A percentile compares a stretch with the other conserved stretches of the same genome.
These are phyloP conservation scores for Bassia scoparia DNA, from an alignment of 148 eudicot species.

Conservation along the genomic window DNA sequence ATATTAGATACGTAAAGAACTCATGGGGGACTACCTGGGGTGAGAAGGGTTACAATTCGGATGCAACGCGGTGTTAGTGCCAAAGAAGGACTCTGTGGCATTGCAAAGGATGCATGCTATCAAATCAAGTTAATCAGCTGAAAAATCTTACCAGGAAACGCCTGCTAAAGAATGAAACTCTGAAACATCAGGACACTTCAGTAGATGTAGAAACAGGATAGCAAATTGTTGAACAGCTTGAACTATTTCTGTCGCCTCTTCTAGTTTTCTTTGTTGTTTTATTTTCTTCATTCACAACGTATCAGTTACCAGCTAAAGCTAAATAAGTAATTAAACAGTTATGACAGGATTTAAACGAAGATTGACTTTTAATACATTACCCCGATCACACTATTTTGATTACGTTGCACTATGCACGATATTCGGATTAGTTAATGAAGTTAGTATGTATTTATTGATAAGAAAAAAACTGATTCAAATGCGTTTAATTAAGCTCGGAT, in stretches of 20 bases:
- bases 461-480: too few relatives aligned
- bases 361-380: too few relatives aligned
- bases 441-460: too few relatives aligned
- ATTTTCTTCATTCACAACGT: too few relatives aligned
- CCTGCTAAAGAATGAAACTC: conserved; percentile 52
- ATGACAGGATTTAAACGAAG: too few relatives aligned
- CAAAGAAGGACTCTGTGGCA: conserved; percentile 64
- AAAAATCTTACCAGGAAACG: conserved; percentile 34
- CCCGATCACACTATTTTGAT: too few relatives aligned
- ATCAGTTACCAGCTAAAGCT: too few relatives aligned
- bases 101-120: conserved; percentile 66
- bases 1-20: conserved; percentile 73
- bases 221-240: conserved; percentile 4
- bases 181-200: conserved; percentile 11
- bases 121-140: conserved; percentile 47
- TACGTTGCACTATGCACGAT: too few relatives aligned
- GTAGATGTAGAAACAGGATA: background rate
- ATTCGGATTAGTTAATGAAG: too few relatives aligned
- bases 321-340: too few relatives aligned
- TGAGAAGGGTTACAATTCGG: conserved; percentile 62
- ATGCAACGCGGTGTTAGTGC: conserved; percentile 44
- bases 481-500: too few relatives aligned
- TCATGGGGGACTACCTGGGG: conserved; percentile 77
- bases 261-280: too few relatives aligned
- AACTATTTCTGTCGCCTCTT: background rate